These are phyloP conservation scores for Escovopsis sp. DNA, from an alignment of 2,329 filamentous ascomycete species.

Conservation along the genomic window DNA sequence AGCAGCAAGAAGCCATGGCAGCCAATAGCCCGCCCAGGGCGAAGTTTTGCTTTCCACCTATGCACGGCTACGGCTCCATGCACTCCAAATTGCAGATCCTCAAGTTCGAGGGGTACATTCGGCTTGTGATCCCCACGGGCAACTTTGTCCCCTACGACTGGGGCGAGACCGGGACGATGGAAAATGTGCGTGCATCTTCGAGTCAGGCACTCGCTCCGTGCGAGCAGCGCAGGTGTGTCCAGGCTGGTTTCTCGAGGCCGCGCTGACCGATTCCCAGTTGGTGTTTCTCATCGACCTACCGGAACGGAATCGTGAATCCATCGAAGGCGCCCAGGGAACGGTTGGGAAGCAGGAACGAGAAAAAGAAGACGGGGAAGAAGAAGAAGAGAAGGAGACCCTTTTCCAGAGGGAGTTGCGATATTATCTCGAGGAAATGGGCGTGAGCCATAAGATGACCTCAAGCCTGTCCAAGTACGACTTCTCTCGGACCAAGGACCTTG, in stretches of 20 bases:
- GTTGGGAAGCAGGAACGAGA: too few relatives aligned
- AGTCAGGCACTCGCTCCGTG: background rate
- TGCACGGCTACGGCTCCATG: conserved; percentile 64
- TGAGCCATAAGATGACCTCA: conserved; percentile 47
- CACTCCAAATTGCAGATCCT: conserved; percentile 89
- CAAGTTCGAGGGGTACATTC: conserved; percentile 57
- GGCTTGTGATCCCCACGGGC: conserved; percentile 73
- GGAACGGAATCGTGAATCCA: too few relatives aligned
- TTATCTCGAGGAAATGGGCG: conserved; percentile 52
- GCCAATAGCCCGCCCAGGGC: conserved; percentile 37
- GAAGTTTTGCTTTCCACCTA: conserved; percentile 66
- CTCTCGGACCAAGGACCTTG: conserved; percentile 50
- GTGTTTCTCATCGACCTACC: conserved; percentile 91
- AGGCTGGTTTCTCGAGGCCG: too few relatives aligned
- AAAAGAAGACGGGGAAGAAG: too few relatives aligned
- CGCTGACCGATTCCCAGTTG: conserved; percentile 31
- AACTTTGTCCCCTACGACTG: conserved; percentile 81
- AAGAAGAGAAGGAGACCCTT: conserved; percentile 16
- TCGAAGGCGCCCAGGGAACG: too few relatives aligned
- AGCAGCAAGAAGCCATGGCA: conserved; percentile 30
- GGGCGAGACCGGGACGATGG: conserved; percentile 72
- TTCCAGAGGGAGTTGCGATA: conserved; percentile 58
- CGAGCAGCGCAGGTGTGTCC: too few relatives aligned
- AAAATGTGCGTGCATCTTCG: conserved; percentile 45
- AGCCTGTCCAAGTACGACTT: conserved; percentile 75